Conservation (phyloP, 305 asterid genomes). For the Salvia sclarea region DNA sequence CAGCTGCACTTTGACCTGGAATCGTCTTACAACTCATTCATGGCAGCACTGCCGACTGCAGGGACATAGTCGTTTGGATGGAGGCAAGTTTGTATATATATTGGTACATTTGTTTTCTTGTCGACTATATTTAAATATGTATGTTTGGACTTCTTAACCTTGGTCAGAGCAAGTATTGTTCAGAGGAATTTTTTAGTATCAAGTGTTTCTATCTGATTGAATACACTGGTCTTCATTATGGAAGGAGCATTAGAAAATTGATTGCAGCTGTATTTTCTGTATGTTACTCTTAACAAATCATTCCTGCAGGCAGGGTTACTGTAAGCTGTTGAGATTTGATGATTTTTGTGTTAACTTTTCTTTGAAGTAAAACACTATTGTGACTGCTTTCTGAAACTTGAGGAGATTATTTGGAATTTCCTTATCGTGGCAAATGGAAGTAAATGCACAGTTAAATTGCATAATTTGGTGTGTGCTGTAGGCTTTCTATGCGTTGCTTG, state of each 20-base stretch:
- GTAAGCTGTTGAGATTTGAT: background rate
- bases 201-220: constrained; percentile 8
- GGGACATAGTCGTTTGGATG: constrained; percentile 48
- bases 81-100: constrained; percentile 45
- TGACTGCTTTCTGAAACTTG: background rate
- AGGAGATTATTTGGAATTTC: background rate
- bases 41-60: constrained; percentile 83
- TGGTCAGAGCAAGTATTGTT: constrained; percentile 20
- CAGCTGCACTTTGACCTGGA: constrained; percentile 92
- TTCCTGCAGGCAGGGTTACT: background rate
- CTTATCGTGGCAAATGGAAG: background rate
- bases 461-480: background rate
- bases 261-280: background rate
- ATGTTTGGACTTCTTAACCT: constrained; percentile 9
- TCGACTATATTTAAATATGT: constrained; percentile 18
- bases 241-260: background rate
- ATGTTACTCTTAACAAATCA: background rate
- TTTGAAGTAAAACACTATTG: background rate
- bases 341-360: background rate
- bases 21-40: constrained; percentile 86
- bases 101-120: constrained; percentile 28
- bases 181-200: constrained; percentile 21
- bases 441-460: background rate
- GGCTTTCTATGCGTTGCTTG: too few relatives aligned
- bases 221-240: constrained; percentile 13